Percentiles rank a stretch among this genome's conserved stretches.
Evolutionary conservation across 805 yeast genomes (phyloP).

Genomic region (Ogataea chonburiensis): DNA sequence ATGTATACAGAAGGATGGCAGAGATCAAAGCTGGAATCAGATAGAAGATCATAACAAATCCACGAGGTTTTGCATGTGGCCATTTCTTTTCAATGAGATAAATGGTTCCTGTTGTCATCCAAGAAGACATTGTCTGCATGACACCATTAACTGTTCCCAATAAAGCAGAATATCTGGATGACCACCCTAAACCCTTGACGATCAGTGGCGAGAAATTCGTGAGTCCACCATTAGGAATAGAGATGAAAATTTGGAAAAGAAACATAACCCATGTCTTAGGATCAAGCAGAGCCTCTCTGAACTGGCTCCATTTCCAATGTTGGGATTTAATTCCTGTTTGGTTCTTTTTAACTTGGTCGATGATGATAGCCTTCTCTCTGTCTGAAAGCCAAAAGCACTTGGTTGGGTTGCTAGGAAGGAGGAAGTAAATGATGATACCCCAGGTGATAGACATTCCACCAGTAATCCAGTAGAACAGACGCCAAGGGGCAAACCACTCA

Average conservation of each 20-base stretch:
- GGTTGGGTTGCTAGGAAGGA: constrained; percentile 53
- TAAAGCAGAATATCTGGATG: constrained; percentile 31
- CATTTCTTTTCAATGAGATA: constrained; percentile 50
- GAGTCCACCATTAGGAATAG: constrained; percentile 56
- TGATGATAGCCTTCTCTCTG: constrained; percentile 46
- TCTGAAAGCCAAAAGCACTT: constrained; percentile 49
- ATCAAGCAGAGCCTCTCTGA: constrained; percentile 52
- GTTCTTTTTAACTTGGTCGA: constrained; percentile 56
- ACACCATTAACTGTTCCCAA: constrained; percentile 37
- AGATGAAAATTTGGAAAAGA: constrained; percentile 41
- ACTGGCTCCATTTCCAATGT: constrained; percentile 51
- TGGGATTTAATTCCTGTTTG: constrained; percentile 61
- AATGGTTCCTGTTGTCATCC: constrained; percentile 37
- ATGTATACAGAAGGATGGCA: constrained; percentile 31
- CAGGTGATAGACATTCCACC: constrained; percentile 56
- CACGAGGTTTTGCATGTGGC: constrained; percentile 34
- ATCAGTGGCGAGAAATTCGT: constrained; percentile 43
- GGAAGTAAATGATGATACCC: constrained; percentile 42
- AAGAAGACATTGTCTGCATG: constrained; percentile 30
- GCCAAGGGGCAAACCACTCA: constrained; percentile 49
- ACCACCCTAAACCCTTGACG: constrained; percentile 32
- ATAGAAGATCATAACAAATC: constrained; percentile 26
- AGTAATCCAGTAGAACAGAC: constrained; percentile 52
- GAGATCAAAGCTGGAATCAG: constrained; percentile 28
- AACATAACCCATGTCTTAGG: constrained; percentile 48